Percentiles rank a stretch among this genome's conserved stretches.
Evolutionary conservation across 768 basidiomycete species (phyloP).

Genomic region (Scleroderma citrinum): DNA sequence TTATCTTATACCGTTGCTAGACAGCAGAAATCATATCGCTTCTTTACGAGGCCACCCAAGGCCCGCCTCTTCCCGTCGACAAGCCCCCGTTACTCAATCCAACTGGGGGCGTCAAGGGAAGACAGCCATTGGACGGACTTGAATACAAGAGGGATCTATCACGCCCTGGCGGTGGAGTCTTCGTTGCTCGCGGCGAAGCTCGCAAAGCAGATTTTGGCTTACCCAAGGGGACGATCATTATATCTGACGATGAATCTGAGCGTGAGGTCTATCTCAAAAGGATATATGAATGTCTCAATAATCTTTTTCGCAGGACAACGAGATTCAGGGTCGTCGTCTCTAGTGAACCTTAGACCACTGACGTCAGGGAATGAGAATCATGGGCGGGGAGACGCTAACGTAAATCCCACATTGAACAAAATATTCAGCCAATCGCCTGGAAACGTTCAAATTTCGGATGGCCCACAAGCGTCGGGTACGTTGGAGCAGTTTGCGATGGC

Average conservation of each 20-base stretch:
- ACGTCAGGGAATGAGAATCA: slow-evolving; percentile 18
- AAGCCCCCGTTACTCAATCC: slow-evolving; percentile 69
- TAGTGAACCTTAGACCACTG: slow-evolving; percentile 56
- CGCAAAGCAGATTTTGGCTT: slow-evolving; percentile 44
- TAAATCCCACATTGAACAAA: slow-evolving; percentile 74
- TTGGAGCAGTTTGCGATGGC: slow-evolving; percentile 62
- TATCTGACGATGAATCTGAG: slow-evolving; percentile 42
- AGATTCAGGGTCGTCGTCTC: slow-evolving; percentile 28
- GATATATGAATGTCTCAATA: neutral
- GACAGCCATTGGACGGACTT: slow-evolving; percentile 45
- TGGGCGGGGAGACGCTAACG: slow-evolving; percentile 41
- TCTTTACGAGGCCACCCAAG: slow-evolving; percentile 90
- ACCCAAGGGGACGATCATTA: slow-evolving; percentile 51
- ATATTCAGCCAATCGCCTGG: slow-evolving; percentile 29
- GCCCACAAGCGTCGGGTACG: slow-evolving; percentile 45
- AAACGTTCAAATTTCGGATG: slow-evolving; percentile 72
- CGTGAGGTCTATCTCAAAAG: slow-evolving; percentile 39
- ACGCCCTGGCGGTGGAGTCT: slow-evolving; percentile 84
- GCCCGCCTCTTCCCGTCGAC: slow-evolving; percentile 48
- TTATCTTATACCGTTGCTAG: slow-evolving; percentile 33
- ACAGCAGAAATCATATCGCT: slow-evolving; percentile 90
- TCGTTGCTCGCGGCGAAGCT: slow-evolving; percentile 55
- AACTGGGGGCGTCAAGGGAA: slow-evolving; percentile 62
- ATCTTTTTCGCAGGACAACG: slow-evolving; percentile 7
- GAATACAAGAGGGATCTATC: slow-evolving; percentile 76